Conservation (phyloP, 257 asterid genomes). For the Gentiana macrophylla region DNA sequence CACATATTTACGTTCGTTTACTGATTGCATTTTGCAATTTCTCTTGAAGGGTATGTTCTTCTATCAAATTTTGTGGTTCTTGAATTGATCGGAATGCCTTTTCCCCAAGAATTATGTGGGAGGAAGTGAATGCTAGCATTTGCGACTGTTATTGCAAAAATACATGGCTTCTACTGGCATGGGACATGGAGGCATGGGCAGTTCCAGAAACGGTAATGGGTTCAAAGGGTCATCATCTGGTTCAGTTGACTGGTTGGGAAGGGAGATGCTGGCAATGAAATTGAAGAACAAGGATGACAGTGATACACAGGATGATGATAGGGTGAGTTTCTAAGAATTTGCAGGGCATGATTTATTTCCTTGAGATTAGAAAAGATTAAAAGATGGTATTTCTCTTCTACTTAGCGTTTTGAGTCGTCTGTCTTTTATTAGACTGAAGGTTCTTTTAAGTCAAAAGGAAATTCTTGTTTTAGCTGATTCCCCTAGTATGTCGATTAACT, state of each 20-base stretch:
- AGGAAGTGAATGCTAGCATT: conserved; percentile 13
- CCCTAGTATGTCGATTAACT: neutral
- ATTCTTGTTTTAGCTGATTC: neutral
- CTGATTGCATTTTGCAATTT: conserved; percentile 1
- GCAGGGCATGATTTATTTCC: no score
- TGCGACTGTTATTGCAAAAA: conserved; percentile 5
- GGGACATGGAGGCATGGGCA: conserved; percentile 40
- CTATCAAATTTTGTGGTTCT: conserved; percentile 32
- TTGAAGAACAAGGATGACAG: conserved; percentile 71
- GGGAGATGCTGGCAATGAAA: conserved; percentile 91
- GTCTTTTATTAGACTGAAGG: no score
- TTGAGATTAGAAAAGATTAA: no score
- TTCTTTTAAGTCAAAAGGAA: neutral
- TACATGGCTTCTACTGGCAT: conserved; percentile 34
- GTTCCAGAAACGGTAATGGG: conserved; percentile 38
- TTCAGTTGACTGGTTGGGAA: conserved; percentile 96
- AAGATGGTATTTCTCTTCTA: no score
- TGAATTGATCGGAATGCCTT: conserved; percentile 28
- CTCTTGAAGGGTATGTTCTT: conserved; percentile 12
- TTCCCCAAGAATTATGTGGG: conserved; percentile 14
- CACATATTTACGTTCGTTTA: neutral
- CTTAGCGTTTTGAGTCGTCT: no score
- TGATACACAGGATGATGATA: conserved; percentile 64
- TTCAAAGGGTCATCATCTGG: conserved; percentile 75
- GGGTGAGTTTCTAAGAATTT: conserved; percentile 41